These are phyloP conservation scores for Arabidopsis arenosa DNA, from an alignment of 345 rosid genomes.

Conservation along the genomic window DNA sequence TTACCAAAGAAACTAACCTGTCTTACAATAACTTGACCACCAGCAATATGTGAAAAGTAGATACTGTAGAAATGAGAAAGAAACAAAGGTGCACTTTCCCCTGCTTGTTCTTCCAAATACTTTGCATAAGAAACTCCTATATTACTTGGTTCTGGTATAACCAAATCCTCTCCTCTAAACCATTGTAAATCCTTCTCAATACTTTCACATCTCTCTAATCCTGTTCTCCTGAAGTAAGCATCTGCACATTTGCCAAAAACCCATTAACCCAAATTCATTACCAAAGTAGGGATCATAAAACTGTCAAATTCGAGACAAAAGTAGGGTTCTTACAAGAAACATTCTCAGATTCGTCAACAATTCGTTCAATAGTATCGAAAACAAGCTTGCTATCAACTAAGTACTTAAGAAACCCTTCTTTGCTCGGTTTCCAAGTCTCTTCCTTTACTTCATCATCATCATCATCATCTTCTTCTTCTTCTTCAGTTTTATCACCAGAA, in stretches of 20 bases:
- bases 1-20: conserved; percentile 54
- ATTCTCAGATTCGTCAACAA: conserved; percentile 76
- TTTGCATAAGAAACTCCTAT: conserved; percentile 68
- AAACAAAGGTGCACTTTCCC: conserved; percentile 73
- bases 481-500: conserved; percentile 16
- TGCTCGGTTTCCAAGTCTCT: conserved; percentile 67
- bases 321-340: conserved; percentile 69
- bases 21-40: conserved; percentile 77
- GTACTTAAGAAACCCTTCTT: conserved; percentile 72
- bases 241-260: conserved; percentile 47
- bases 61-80: conserved; percentile 88
- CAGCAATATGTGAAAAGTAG: conserved; percentile 88
- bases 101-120: conserved; percentile 76
- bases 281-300: background rate
- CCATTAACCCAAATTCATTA: background rate
- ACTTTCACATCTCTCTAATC: conserved; percentile 71
- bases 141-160: conserved; percentile 67
- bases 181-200: conserved; percentile 76
- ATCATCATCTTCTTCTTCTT: conserved; percentile 20
- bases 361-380: conserved; percentile 71
- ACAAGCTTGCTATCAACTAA: conserved; percentile 82
- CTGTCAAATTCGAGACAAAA: background rate
- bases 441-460: conserved; percentile 37
- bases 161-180: conserved; percentile 53
- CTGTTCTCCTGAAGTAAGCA: conserved; percentile 87